Percentiles rank a stretch among this genome's conserved stretches.
These are phyloP conservation scores for Pseudomassariella vexata DNA, from an alignment of 2,329 filamentous ascomycete species.

Conservation along the genomic window DNA sequence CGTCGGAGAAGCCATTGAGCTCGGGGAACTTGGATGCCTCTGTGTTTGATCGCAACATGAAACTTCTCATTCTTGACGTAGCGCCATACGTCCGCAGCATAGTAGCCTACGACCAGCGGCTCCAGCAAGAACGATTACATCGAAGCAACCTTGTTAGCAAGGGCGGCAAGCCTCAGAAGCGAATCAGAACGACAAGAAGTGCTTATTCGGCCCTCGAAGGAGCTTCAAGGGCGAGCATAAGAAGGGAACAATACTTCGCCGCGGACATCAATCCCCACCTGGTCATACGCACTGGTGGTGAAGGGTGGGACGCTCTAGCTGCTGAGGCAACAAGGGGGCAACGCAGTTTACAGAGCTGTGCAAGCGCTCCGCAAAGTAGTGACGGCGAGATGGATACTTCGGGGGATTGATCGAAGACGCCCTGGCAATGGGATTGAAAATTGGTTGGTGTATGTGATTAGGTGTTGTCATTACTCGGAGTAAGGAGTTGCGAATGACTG, in stretches of 20 bases:
- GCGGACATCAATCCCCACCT: conserved; percentile 51
- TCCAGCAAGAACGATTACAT: conserved; percentile 62
- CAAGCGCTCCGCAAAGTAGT: background rate
- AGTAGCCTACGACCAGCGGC: conserved; percentile 64
- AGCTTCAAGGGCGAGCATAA: conserved; percentile 58
- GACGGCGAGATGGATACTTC: conserved; percentile 2
- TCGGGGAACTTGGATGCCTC: conserved; percentile 55
- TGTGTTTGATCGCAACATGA: conserved; percentile 68
- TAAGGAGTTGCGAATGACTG: too few species aligned
- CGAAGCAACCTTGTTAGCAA: conserved; percentile 59
- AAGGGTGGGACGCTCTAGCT: conserved; percentile 28
- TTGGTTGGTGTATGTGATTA: too few species aligned
- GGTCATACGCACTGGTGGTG: conserved; percentile 60
- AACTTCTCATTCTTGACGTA: conserved; percentile 66
- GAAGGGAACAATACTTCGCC: conserved; percentile 69
- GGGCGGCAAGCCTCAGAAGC: conserved; percentile 48
- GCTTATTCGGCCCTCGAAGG: conserved; percentile 75
- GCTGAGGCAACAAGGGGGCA: too few species aligned
- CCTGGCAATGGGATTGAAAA: too few species aligned
- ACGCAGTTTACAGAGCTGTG: background rate
- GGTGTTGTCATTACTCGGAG: too few species aligned
- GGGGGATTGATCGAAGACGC: background rate
- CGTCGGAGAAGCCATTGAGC: conserved; percentile 36
- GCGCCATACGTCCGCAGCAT: conserved; percentile 89
- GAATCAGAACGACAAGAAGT: conserved; percentile 65